A percentile compares a stretch with the other conserved stretches of the same genome.
Conservation (phyloP, 164 flowering plant species). For the Aristolochia contorta region DNA sequence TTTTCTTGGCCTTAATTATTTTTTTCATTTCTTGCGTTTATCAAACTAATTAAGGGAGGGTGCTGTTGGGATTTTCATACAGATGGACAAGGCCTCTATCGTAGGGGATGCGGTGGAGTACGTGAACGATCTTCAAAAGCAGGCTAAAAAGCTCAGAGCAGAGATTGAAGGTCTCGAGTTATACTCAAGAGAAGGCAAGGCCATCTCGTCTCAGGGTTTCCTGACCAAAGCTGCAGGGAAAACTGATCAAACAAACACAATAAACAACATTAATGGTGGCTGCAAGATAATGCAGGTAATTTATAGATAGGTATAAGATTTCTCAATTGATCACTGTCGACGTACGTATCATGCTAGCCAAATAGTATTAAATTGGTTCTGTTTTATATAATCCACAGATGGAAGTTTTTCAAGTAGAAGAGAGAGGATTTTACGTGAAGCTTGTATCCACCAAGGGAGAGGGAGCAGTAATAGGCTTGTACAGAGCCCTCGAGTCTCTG, state of each 20-base stretch:
- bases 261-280: conserved; percentile 11
- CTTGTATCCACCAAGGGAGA: conserved; percentile 43
- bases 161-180: conserved; percentile 64
- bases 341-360: too few species aligned
- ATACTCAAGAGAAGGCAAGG: conserved; percentile 16
- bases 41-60: too few species aligned
- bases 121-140: conserved; percentile 55
- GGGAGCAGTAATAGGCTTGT: conserved; percentile 48
- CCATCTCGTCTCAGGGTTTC: conserved; percentile 9
- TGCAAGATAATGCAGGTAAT: conserved; percentile 45
- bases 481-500: conserved; percentile 67
- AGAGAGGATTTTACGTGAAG: conserved; percentile 53
- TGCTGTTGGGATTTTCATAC: conserved; percentile 8
- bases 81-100: conserved; percentile 98
- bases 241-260: conserved; percentile 3
- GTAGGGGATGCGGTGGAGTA: conserved; percentile 75
- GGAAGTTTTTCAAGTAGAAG: conserved; percentile 64
- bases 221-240: conserved; percentile 8
- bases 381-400: conserved; percentile 22
- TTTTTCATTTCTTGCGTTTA: too few species aligned
- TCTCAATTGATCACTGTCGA: too few species aligned
- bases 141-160: conserved; percentile 51
- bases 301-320: too few species aligned
- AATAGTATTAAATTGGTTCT: too few species aligned
- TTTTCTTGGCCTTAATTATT: not conserved